Percentiles rank a stretch among this genome's conserved stretches.
These are phyloP conservation scores for Peniophora sp. DNA, from an alignment of 1,284 basidiomycete genomes.

Conservation along the genomic window DNA sequence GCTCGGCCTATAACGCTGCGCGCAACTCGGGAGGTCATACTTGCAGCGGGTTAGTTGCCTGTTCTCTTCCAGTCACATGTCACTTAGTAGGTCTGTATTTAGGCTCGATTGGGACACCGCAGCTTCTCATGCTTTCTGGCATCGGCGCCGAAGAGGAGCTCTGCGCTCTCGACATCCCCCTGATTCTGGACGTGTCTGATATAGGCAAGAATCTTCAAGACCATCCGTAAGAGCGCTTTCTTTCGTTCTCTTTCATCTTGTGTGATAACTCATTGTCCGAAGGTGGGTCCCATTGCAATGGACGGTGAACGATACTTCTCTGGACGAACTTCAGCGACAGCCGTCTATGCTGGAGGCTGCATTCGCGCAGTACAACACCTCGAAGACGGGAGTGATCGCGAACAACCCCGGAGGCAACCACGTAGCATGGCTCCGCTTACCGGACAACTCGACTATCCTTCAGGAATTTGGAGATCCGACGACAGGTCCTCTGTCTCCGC, in stretches of 20 bases:
- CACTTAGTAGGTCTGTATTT: too few relatives aligned
- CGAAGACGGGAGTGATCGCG: constrained; percentile 9
- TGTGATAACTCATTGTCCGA: neutral
- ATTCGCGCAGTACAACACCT: too few relatives aligned
- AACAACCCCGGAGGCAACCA: constrained; percentile 11
- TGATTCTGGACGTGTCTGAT: constrained; percentile 23
- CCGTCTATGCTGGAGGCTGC: too few relatives aligned
- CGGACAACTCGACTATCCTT: constrained; percentile 10
- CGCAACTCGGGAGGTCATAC: constrained; percentile 9
- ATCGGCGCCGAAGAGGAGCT: constrained; percentile 29
- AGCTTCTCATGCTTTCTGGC: constrained; percentile 21
- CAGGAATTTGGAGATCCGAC: constrained; percentile 11
- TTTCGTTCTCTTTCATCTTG: neutral
- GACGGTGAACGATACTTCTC: neutral
- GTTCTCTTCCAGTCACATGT: too few relatives aligned
- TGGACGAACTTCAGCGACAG: neutral
- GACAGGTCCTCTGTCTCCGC: constrained; percentile 10
- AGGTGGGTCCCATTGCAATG: neutral
- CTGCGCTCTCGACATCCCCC: constrained; percentile 16
- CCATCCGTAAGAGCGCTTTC: constrained; percentile 19
- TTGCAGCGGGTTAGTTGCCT: constrained; percentile 9
- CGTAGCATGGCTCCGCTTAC: constrained; percentile 12
- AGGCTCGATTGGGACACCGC: constrained; percentile 11
- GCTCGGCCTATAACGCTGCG: neutral
- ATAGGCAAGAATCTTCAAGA: constrained; percentile 39